Percentiles rank a stretch among this genome's conserved stretches.
Evolutionary conservation across 2,329 filamentous ascomycete genomes (phyloP).

Genomic region (Cladosporium sp.): DNA sequence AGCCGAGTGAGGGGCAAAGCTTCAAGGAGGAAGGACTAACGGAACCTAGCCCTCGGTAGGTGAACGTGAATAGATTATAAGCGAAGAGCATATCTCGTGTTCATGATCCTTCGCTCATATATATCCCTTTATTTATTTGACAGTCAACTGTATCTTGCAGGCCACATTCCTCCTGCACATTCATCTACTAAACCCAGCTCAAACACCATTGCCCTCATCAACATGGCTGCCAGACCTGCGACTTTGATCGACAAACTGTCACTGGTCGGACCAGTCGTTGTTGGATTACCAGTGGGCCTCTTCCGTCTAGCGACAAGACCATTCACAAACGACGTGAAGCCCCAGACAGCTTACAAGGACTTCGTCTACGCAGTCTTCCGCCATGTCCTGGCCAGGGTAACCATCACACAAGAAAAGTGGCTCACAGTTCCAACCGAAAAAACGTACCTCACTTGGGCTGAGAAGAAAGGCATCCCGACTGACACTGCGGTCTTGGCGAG

Average conservation of each 20-base stretch:
- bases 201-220: background rate
- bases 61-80: background rate
- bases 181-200: background rate
- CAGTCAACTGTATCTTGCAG: background rate
- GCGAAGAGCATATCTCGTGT: background rate
- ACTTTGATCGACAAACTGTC: slow-evolving; percentile 11
- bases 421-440: slow-evolving; percentile 35
- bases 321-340: slow-evolving; percentile 11
- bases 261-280: slow-evolving; percentile 3
- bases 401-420: slow-evolving; percentile 40
- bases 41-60: background rate
- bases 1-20: background rate
- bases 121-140: background rate
- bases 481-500: slow-evolving; percentile 44
- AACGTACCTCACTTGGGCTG: slow-evolving; percentile 39
- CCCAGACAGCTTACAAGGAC: slow-evolving; percentile 8
- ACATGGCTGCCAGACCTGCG: slow-evolving; percentile 10
- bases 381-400: background rate
- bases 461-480: slow-evolving; percentile 39
- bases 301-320: slow-evolving; percentile 7
- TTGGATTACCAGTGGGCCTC: background rate
- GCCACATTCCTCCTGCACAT: background rate
- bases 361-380: slow-evolving; percentile 7
- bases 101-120: background rate
- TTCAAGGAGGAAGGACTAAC: background rate